A percentile compares a stretch with the other conserved stretches of the same genome.
These are phyloP conservation scores for Bruguiera sexangula DNA, from an alignment of 345 rosid species.

Conservation along the genomic window DNA sequence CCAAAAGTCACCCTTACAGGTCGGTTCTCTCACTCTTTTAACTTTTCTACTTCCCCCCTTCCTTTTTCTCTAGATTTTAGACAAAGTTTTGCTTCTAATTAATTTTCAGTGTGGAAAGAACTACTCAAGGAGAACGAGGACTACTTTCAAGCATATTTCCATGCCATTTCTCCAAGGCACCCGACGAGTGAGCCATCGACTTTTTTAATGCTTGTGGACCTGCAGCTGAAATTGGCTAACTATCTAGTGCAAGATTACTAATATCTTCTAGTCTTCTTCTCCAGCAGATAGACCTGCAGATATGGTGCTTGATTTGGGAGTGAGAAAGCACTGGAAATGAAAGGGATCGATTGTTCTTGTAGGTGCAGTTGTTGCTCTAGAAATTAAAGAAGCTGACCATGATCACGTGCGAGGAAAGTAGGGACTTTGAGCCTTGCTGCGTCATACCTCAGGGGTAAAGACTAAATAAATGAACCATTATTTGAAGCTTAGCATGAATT, in stretches of 20 bases:
- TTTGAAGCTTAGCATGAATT: too few relatives aligned
- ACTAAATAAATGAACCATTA: too few relatives aligned
- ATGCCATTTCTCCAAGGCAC: slow-evolving; percentile 10
- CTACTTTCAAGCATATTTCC: slow-evolving; percentile 42
- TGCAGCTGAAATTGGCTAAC: too few relatives aligned
- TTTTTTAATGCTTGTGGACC: not conserved
- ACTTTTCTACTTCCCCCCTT: not conserved
- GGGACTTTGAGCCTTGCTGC: too few relatives aligned
- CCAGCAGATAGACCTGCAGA: not conserved
- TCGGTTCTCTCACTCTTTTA: not conserved
- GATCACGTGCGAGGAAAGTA: too few relatives aligned
- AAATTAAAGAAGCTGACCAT: too few relatives aligned
- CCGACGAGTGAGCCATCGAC: not conserved
- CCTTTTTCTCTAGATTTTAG: not conserved
- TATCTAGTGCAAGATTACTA: too few relatives aligned
- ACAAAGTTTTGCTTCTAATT: not conserved
- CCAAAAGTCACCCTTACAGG: slow-evolving; percentile 46
- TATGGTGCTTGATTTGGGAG: not conserved
- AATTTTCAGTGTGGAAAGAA: slow-evolving; percentile 46
- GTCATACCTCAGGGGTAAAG: too few relatives aligned
- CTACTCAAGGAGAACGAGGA: slow-evolving; percentile 42
- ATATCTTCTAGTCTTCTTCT: not conserved
- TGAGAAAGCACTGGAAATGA: not conserved
- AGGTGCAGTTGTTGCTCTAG: not conserved
- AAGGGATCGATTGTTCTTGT: not conserved